These are phyloP conservation scores for Fusarium mexicanum DNA, from an alignment of 2,329 filamentous ascomycete genomes.

Conservation along the genomic window DNA sequence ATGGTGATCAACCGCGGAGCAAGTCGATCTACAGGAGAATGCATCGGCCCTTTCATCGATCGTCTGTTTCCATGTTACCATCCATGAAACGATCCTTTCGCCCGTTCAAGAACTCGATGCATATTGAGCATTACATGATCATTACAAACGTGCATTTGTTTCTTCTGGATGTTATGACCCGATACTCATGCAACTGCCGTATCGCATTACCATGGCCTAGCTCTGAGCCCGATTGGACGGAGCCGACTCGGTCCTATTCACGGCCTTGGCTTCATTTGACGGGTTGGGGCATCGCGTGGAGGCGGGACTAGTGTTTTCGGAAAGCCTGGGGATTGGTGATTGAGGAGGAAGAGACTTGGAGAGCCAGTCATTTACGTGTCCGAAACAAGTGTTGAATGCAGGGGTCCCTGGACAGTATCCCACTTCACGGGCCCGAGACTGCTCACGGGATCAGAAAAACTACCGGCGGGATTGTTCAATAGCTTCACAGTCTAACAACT, in stretches of 20 bases:
- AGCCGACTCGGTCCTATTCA: not conserved
- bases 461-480: not conserved
- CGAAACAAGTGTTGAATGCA: not conserved
- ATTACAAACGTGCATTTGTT: not conserved
- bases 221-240: not conserved
- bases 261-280: not conserved
- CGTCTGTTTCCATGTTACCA: not conserved
- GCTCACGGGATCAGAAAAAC: constrained; percentile 2
- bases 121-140: not conserved
- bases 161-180: no score
- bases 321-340: not conserved
- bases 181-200: not conserved
- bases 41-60: not conserved
- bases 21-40: not conserved
- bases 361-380: not conserved
- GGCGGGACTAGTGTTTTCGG: not conserved
- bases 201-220: not conserved
- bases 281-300: not conserved
- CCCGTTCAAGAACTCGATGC: not conserved
- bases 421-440: not conserved
- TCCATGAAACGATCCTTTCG: not conserved
- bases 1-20: not conserved
- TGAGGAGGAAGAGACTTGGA: not conserved
- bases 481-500: not conserved
- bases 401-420: not conserved